Conservation (phyloP, 495 filamentous ascomycete genomes). For the Xylaria scruposa region DNA sequence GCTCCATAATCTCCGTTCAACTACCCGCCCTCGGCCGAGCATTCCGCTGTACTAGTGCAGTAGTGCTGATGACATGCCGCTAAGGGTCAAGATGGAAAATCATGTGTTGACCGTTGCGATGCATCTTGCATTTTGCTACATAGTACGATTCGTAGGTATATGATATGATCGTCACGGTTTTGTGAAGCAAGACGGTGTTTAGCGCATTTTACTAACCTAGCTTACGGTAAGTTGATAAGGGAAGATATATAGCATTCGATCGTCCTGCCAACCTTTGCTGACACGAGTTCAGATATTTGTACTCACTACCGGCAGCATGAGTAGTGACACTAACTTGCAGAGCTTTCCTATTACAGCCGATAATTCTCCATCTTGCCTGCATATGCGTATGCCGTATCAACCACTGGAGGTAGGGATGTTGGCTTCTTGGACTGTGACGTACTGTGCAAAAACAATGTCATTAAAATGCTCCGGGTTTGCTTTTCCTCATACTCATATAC, state of each 20-base stretch:
- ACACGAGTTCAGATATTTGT: conserved; percentile 1
- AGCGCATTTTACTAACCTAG: neutral
- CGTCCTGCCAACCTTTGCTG: conserved; percentile 2
- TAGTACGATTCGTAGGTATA: no score
- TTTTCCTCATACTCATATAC: neutral
- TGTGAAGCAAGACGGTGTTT: neutral
- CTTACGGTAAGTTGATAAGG: neutral
- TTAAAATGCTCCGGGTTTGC: neutral
- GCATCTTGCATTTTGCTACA: conserved; percentile 10
- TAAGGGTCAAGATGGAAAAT: neutral
- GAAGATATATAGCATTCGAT: neutral
- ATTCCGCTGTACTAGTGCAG: conserved; percentile 9
- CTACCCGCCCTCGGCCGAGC: conserved; percentile 13
- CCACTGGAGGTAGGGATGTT: neutral
- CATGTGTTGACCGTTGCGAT: neutral
- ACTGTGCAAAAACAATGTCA: neutral
- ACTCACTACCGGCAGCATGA: neutral
- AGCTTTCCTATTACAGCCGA: neutral
- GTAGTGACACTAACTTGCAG: neutral
- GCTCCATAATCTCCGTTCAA: conserved; percentile 7
- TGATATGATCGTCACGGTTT: neutral
- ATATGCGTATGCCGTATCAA: conserved; percentile 9
- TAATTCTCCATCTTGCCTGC: neutral
- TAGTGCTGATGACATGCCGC: conserved; percentile 23
- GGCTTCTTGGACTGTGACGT: neutral